These are phyloP conservation scores for Cercospora sojina DNA, from an alignment of 2,329 filamentous ascomycete species.

Conservation along the genomic window DNA sequence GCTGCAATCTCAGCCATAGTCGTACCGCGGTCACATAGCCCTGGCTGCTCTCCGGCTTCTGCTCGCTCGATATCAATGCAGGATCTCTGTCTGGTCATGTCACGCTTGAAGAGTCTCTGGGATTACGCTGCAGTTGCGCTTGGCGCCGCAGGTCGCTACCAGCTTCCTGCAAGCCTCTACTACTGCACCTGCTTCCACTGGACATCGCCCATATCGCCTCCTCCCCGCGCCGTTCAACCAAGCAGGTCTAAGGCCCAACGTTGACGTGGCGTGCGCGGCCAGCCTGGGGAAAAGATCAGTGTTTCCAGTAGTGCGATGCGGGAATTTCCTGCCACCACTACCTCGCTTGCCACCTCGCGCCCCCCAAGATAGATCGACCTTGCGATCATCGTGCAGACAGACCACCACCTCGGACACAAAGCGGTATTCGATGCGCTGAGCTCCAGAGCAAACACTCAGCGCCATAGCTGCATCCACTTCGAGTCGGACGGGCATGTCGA, in stretches of 20 bases:
- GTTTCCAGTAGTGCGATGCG: constrained; percentile 25
- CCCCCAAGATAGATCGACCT: constrained; percentile 30
- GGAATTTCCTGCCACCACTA: constrained; percentile 27
- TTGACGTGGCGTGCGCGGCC: no score
- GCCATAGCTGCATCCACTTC: not conserved
- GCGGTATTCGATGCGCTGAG: not conserved
- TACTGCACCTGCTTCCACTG: constrained; percentile 27
- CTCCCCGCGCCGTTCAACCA: constrained; percentile 33
- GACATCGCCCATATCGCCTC: constrained; percentile 28
- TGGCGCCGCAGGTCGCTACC: constrained; percentile 27
- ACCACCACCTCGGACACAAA: not conserved
- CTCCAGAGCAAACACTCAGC: not conserved
- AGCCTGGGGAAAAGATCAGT: no score
- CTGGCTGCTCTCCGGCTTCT: constrained; percentile 26
- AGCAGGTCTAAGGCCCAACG: constrained; percentile 30
- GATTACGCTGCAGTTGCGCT: constrained; percentile 29
- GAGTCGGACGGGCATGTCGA: not conserved
- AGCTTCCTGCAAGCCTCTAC: constrained; percentile 29
- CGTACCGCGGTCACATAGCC: constrained; percentile 30
- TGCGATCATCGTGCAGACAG: constrained; percentile 30
- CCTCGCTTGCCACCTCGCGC: constrained; percentile 31
- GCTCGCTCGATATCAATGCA: constrained; percentile 29
- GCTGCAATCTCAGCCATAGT: constrained; percentile 28
- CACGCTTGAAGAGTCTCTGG: constrained; percentile 25
- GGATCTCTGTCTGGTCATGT: constrained; percentile 25